phyloP scores from a whole-genome alignment of 768 basidiomycete genomes.

The Leccinum variicolor region DNA sequence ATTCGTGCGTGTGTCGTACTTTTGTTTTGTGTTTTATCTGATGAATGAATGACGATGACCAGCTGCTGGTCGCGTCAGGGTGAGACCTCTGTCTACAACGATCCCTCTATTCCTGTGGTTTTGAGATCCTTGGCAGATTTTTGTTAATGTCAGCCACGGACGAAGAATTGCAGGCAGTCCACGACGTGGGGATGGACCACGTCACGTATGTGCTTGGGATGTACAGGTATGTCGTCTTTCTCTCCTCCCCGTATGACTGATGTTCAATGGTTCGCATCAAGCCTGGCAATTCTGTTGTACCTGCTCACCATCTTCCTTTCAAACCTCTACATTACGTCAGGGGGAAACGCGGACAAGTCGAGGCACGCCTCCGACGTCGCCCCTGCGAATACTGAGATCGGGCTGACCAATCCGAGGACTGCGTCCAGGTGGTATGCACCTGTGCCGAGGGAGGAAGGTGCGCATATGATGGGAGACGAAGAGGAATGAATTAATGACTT shows the following conservation, averaged over 20 bases:
- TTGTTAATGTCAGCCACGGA: conserved; percentile 94
- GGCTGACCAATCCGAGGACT: conserved; percentile 33
- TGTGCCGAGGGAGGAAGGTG: conserved; percentile 43
- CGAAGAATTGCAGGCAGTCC: conserved; percentile 74
- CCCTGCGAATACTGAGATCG: conserved; percentile 36
- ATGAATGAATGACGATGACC: not conserved
- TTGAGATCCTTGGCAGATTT: conserved; percentile 40
- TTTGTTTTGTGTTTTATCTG: not conserved
- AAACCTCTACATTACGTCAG: conserved; percentile 64
- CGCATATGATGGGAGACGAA: conserved; percentile 52
- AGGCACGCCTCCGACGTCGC: conserved; percentile 1
- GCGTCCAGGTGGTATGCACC: conserved; percentile 62
- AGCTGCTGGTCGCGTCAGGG: conserved; percentile 79
- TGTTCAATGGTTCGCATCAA: conserved; percentile 7
- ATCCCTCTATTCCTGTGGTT: not conserved
- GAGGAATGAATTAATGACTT: conserved; percentile 39
- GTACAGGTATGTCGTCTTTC: conserved; percentile 52
- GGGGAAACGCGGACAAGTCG: conserved; percentile 46
- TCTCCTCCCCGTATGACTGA: not conserved
- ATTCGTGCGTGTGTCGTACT: conserved; percentile 55
- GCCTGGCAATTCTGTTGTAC: conserved; percentile 72
- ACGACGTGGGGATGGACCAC: conserved; percentile 79
- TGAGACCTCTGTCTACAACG: conserved; percentile 28
- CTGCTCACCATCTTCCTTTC: conserved; percentile 67
- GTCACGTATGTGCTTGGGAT: conserved; percentile 87